Percentiles rank a stretch among this genome's conserved stretches.
Evolutionary conservation across 352 stramenopile species (phyloP).

Genomic region (Phytopythium ostracodes): DNA sequence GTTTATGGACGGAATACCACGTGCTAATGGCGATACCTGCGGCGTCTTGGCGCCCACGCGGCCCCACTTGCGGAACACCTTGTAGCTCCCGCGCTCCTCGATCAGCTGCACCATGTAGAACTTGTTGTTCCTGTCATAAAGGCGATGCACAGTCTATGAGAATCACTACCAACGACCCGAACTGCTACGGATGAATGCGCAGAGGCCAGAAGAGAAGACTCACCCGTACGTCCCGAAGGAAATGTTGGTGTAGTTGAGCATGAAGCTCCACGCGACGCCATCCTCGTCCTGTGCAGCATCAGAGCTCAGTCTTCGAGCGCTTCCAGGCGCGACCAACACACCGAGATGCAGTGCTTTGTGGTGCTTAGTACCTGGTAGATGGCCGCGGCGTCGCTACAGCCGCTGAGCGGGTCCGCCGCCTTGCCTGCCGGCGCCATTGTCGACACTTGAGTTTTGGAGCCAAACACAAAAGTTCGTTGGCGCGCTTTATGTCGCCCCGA

Average conservation of each 20-base stretch:
- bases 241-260: slow-evolving; percentile 52
- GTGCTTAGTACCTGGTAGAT: slow-evolving; percentile 20
- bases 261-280: slow-evolving; percentile 32
- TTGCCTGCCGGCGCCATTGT: slow-evolving; percentile 6
- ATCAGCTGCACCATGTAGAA: slow-evolving; percentile 77
- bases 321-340: neutral
- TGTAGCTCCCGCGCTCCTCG: slow-evolving; percentile 32
- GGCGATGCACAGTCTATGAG: neutral
- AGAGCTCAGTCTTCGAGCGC: neutral
- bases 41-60: slow-evolving; percentile 63
- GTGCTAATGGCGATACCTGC: slow-evolving; percentile 25
- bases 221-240: slow-evolving; percentile 46
- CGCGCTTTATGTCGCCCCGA: neutral
- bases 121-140: slow-evolving; percentile 60
- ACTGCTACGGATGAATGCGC: neutral
- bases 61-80: slow-evolving; percentile 68
- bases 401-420: slow-evolving; percentile 27
- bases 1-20: neutral
- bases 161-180: too few relatives aligned
- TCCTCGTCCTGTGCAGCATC: slow-evolving; percentile 18
- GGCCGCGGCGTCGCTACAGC: slow-evolving; percentile 17
- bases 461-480: neutral
- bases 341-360: neutral
- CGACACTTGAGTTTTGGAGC: neutral
- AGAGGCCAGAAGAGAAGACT: neutral